phyloP scores from a whole-genome alignment of 306 rosid species.

The Astragalus glycyphyllos region DNA sequence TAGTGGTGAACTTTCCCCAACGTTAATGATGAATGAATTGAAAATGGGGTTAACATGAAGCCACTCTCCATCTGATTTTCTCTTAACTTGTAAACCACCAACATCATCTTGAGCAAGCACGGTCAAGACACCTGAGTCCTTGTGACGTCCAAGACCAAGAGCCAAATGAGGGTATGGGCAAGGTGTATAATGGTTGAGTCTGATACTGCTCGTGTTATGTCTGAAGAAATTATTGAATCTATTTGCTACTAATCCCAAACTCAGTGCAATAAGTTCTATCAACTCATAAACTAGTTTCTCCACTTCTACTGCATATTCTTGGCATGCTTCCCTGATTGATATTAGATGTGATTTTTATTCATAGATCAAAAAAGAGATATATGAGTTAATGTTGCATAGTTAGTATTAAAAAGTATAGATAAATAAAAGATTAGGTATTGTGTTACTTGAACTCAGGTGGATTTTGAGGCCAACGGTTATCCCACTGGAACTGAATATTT shows the following conservation, averaged over 20 bases:
- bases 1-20: constrained; percentile 55
- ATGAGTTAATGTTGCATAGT: too few species aligned
- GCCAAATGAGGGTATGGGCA: constrained; percentile 76
- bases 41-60: constrained; percentile 62
- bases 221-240: constrained; percentile 55
- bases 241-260: constrained; percentile 62
- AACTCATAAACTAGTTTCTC: constrained; percentile 68
- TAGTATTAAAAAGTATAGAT: too few species aligned
- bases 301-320: constrained; percentile 63
- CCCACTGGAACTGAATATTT: constrained; percentile 51
- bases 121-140: constrained; percentile 74
- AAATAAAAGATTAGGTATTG: neutral
- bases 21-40: constrained; percentile 70
- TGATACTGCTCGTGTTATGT: constrained; percentile 57
- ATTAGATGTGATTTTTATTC: too few species aligned
- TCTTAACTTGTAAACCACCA: constrained; percentile 70
- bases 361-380: too few species aligned
- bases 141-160: constrained; percentile 90
- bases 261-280: constrained; percentile 61
- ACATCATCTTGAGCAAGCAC: constrained; percentile 80
- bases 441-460: constrained; percentile 67
- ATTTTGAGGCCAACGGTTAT: constrained; percentile 75
- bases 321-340: constrained; percentile 53
- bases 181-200: constrained; percentile 78
- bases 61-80: constrained; percentile 76